These are phyloP conservation scores for Tinospora cordifolia DNA, from an alignment of 164 flowering plant species.

Conservation along the genomic window DNA sequence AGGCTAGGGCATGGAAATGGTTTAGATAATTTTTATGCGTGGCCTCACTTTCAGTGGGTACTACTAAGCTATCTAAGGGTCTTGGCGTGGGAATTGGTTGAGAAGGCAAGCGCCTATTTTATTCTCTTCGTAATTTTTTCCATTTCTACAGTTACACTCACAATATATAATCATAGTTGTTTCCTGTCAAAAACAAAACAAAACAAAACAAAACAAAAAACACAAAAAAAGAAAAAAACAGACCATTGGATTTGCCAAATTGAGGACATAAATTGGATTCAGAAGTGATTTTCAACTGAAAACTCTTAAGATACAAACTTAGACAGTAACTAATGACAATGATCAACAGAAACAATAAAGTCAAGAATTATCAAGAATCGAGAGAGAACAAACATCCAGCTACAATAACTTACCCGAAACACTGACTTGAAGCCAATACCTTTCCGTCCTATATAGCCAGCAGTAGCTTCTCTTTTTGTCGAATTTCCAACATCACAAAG, in stretches of 20 bases:
- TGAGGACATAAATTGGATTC: not conserved
- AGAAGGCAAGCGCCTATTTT: too few species aligned
- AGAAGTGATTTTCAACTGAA: not conserved
- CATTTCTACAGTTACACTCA: too few species aligned
- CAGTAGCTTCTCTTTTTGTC: constrained; percentile 64
- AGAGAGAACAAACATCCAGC: not conserved
- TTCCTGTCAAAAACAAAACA: too few species aligned
- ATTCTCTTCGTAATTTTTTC: too few species aligned
- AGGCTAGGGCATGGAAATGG: too few species aligned
- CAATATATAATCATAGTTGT: too few species aligned
- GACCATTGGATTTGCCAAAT: not conserved
- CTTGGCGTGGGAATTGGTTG: too few species aligned
- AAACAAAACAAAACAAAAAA: too few species aligned
- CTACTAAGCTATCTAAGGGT: too few species aligned
- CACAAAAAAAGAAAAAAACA: too few species aligned
- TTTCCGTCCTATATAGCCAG: constrained; percentile 93
- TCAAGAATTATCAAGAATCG: not conserved
- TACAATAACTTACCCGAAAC: constrained; percentile 30
- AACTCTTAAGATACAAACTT: not conserved
- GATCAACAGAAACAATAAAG: not conserved
- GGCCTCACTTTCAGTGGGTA: too few species aligned
- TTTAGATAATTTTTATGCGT: too few species aligned
- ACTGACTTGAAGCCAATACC: constrained; percentile 99
- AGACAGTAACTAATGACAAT: not conserved
- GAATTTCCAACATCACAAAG: constrained; percentile 97